phyloP scores from a whole-genome alignment of 1,284 basidiomycete species.

The Fomitopsis schrenkii region DNA sequence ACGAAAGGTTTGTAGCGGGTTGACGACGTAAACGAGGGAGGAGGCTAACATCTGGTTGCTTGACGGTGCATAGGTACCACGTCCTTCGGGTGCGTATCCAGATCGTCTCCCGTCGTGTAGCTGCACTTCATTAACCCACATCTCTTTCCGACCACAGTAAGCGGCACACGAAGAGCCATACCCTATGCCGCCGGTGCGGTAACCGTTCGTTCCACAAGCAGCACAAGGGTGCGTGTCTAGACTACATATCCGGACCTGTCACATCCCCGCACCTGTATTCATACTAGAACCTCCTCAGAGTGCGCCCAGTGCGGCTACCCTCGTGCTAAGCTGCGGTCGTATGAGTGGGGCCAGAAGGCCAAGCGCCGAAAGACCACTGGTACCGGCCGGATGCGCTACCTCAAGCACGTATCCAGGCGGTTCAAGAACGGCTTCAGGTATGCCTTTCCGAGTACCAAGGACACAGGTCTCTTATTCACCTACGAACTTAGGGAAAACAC shows the following conservation, averaged over 20 bases:
- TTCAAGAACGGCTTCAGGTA: slow-evolving; percentile 99
- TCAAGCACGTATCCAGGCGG: slow-evolving; percentile 87
- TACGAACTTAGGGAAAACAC: slow-evolving; percentile 70
- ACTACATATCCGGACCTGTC: neutral
- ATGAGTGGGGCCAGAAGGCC: slow-evolving; percentile 98
- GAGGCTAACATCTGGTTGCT: slow-evolving; percentile 19
- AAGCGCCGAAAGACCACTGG: slow-evolving; percentile 99
- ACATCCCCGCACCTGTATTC: neutral
- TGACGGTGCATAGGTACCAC: slow-evolving; percentile 69
- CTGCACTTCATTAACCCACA: slow-evolving; percentile 6
- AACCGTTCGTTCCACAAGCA: slow-evolving; percentile 94
- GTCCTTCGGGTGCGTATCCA: slow-evolving; percentile 74
- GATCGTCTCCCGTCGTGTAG: neutral
- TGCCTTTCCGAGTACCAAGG: slow-evolving; percentile 18
- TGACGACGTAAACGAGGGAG: neutral
- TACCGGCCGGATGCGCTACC: slow-evolving; percentile 93
- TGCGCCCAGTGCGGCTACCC: slow-evolving; percentile 98
- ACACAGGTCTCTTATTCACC: neutral
- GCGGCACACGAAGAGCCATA: slow-evolving; percentile 98
- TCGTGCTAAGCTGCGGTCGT: slow-evolving; percentile 91
- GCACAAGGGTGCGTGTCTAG: slow-evolving; percentile 78
- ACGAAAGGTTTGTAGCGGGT: slow-evolving; percentile 63
- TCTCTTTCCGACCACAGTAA: slow-evolving; percentile 55
- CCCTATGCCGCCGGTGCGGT: slow-evolving; percentile 93
- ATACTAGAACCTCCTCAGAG: slow-evolving; percentile 39